Percentiles rank a stretch among this genome's conserved stretches.
Conservation (phyloP, 225 moss, liverwort and hornwort species). For the Lunularia cruciata region DNA sequence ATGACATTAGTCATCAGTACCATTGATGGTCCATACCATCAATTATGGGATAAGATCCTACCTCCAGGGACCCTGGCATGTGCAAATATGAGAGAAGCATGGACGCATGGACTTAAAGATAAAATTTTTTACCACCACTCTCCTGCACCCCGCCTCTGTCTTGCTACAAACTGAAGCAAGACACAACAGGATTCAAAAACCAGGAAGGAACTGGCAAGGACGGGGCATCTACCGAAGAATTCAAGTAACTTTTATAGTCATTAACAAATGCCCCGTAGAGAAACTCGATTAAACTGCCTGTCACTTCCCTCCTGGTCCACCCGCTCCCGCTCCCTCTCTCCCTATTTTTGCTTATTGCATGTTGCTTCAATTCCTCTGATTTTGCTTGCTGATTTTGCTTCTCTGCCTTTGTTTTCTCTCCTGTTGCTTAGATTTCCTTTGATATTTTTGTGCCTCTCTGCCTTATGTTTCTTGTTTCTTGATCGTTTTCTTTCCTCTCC, state of each 20-base stretch:
- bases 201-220: not conserved
- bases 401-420: too few relatives aligned
- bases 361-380: not conserved
- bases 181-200: not conserved
- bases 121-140: not conserved
- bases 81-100: too few relatives aligned
- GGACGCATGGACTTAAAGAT: not conserved
- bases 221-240: too few relatives aligned
- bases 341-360: too few relatives aligned
- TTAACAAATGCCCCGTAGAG: too few relatives aligned
- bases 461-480: not conserved
- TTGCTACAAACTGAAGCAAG: not conserved
- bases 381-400: too few relatives aligned
- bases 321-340: not conserved
- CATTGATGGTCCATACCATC: not conserved
- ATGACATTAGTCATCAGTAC: not conserved
- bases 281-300: not conserved
- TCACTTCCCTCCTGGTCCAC: not conserved
- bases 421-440: not conserved
- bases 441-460: too few relatives aligned
- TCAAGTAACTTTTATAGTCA: not conserved
- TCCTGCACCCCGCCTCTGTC: not conserved
- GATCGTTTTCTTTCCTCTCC: not conserved
- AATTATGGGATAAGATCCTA: constrained; percentile 11
- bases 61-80: constrained; percentile 17